These are phyloP conservation scores for Rhizopogon vulgaris DNA, from an alignment of 768 basidiomycete species.

Conservation along the genomic window DNA sequence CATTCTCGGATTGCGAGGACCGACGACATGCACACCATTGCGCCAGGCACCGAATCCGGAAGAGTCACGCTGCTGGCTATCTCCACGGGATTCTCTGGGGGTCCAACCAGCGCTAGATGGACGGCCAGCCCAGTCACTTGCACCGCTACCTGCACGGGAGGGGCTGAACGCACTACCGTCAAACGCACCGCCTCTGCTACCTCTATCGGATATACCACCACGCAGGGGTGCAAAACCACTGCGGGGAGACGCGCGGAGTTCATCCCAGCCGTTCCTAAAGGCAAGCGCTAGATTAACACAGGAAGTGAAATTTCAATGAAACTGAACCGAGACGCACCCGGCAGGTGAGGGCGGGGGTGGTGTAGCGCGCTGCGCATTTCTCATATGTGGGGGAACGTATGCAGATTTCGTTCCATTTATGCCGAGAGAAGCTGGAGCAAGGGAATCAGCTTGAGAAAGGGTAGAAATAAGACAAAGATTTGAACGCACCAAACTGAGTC, in stretches of 20 bases:
- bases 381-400: conserved; percentile 87
- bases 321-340: conserved; percentile 40
- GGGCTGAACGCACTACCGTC: conserved; percentile 30
- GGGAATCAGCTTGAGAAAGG: conserved; percentile 1
- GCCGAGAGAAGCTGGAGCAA: conserved; percentile 59
- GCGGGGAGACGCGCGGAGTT: conserved; percentile 65
- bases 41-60: conserved; percentile 69
- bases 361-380: conserved; percentile 81
- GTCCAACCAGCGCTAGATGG: conserved; percentile 35
- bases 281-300: conserved; percentile 14
- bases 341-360: conserved; percentile 42
- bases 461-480: background rate
- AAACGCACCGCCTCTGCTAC: conserved; percentile 34
- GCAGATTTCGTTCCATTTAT: conserved; percentile 66
- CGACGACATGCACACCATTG: conserved; percentile 84
- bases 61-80: conserved; percentile 41
- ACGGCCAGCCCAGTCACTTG: conserved; percentile 37
- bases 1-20: conserved; percentile 75
- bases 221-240: conserved; percentile 36
- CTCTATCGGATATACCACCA: conserved; percentile 34
- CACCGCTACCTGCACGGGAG: conserved; percentile 24
- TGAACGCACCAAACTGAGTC: conserved; percentile 61
- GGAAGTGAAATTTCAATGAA: conserved; percentile 7
- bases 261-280: conserved; percentile 66
- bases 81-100: conserved; percentile 23